Conservation (phyloP, 139 green algal species). For the Chlorella sorokiniana region DNA sequence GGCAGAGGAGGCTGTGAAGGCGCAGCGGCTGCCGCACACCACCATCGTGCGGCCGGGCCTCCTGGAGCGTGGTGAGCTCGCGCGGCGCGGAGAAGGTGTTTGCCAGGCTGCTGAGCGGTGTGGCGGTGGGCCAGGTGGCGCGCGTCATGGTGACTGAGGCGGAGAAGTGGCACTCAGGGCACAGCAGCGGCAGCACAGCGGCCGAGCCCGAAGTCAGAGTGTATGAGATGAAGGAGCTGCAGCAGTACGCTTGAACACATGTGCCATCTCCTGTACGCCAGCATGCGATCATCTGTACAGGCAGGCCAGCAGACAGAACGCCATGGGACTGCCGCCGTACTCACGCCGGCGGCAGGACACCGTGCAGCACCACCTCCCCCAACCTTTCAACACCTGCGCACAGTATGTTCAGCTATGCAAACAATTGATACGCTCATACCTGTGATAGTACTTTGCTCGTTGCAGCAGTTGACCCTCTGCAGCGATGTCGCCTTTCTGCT, state of each 20-base stretch:
- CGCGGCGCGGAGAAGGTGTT: slow-evolving; percentile 10
- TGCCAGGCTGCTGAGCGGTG: background rate
- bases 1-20: slow-evolving; percentile 36
- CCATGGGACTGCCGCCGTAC: no score
- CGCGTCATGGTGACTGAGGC: slow-evolving; percentile 12
- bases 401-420: no score
- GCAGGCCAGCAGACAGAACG: no score
- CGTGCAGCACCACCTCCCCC: no score
- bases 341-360: no score
- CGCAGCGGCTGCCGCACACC: slow-evolving; percentile 1
- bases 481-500: no score
- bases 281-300: background rate
- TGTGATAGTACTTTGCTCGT: no score
- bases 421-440: no score
- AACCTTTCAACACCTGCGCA: no score
- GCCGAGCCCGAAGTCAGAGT: slow-evolving; percentile 1
- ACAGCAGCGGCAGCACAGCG: no score
- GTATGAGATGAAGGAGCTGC: slow-evolving; percentile 26
- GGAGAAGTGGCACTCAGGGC: slow-evolving; percentile 9
- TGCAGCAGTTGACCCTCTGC: no score
- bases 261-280: background rate
- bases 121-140: slow-evolving; percentile 15
- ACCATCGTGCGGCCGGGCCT: slow-evolving; percentile 38
- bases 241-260: background rate
- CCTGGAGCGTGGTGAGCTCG: slow-evolving; percentile 31